phyloP scores from a whole-genome alignment of 371 early-diverging fungal genomes.

The Zopfochytrium polystomum region DNA sequence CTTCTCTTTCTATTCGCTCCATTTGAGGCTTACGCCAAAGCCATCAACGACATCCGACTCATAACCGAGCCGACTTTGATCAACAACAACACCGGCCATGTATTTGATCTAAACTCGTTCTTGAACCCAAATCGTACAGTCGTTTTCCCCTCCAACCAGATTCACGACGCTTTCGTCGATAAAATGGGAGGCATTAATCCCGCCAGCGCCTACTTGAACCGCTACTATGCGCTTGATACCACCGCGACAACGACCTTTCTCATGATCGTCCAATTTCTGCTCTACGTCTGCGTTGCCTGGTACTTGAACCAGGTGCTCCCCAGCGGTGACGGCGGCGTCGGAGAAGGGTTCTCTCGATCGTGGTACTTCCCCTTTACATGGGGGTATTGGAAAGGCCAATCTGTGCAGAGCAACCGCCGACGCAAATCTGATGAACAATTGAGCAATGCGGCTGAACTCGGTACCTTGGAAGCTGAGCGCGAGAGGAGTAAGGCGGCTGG shows the following conservation, averaged over 20 bases:
- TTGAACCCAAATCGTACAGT: not conserved
- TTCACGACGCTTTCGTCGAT: not conserved
- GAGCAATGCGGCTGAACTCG: no score
- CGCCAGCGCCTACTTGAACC: not conserved
- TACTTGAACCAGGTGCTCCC: slow-evolving; percentile 58
- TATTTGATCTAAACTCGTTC: slow-evolving; percentile 12
- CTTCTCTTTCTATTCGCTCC: slow-evolving; percentile 27
- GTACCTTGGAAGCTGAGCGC: slow-evolving; percentile 24
- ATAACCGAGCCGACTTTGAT: slow-evolving; percentile 7
- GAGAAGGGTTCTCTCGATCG: slow-evolving; percentile 49
- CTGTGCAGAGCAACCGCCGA: no score
- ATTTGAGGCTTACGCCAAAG: slow-evolving; percentile 20
- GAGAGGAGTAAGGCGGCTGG: slow-evolving; percentile 12
- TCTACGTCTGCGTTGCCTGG: slow-evolving; percentile 42
- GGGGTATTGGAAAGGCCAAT: not conserved
- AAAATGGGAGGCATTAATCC: not conserved
- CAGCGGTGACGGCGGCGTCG: no score
- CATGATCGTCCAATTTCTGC: not conserved
- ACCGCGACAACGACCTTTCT: slow-evolving; percentile 4
- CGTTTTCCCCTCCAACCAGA: slow-evolving; percentile 2
- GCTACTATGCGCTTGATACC: not conserved
- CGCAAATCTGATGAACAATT: no score
- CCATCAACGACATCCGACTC: slow-evolving; percentile 16
- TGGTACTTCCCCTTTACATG: slow-evolving; percentile 51
- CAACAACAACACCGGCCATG: slow-evolving; percentile 9